Conservation (phyloP, 805 yeast genomes). For the Myxozyma sirexii region DNA sequence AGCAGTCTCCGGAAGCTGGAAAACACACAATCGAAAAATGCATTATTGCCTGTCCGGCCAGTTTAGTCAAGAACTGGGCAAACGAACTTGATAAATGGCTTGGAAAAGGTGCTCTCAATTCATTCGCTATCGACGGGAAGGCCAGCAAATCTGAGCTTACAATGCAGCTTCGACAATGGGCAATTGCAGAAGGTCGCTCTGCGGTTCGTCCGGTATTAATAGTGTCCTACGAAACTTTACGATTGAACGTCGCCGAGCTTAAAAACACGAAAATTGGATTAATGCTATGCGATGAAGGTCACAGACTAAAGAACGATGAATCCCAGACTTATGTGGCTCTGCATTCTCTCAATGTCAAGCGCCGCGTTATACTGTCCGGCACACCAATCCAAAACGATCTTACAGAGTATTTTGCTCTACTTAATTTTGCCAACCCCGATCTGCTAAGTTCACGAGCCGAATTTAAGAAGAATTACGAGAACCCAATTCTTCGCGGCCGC, state of each 20-base stretch:
- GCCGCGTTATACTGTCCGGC: conserved; percentile 92
- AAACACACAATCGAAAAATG: conserved; percentile 83
- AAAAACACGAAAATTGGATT: conserved; percentile 81
- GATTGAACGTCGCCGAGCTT: conserved; percentile 79
- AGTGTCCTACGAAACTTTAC: conserved; percentile 88
- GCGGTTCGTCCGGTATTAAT: conserved; percentile 86
- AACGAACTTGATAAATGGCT: conserved; percentile 94
- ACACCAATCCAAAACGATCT: conserved; percentile 94
- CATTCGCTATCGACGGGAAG: conserved; percentile 92
- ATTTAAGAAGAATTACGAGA: conserved; percentile 82
- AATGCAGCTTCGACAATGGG: conserved; percentile 76
- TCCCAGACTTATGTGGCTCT: conserved; percentile 87
- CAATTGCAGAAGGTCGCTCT: conserved; percentile 80
- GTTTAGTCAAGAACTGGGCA: conserved; percentile 95
- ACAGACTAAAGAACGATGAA: conserved; percentile 83
- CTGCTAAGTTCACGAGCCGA: conserved; percentile 80
- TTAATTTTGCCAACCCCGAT: conserved; percentile 94
- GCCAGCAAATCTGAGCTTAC: conserved; percentile 57
- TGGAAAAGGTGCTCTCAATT: conserved; percentile 86
- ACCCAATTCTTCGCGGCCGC: conserved; percentile 77
- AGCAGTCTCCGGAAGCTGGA: conserved; percentile 84
- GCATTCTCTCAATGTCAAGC: conserved; percentile 76
- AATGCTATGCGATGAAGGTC: conserved; percentile 85
- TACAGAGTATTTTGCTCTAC: conserved; percentile 86
- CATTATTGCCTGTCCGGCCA: conserved; percentile 92